These are phyloP conservation scores for Aspergillus homomorphus DNA, from an alignment of 495 filamentous ascomycete genomes.

Conservation along the genomic window DNA sequence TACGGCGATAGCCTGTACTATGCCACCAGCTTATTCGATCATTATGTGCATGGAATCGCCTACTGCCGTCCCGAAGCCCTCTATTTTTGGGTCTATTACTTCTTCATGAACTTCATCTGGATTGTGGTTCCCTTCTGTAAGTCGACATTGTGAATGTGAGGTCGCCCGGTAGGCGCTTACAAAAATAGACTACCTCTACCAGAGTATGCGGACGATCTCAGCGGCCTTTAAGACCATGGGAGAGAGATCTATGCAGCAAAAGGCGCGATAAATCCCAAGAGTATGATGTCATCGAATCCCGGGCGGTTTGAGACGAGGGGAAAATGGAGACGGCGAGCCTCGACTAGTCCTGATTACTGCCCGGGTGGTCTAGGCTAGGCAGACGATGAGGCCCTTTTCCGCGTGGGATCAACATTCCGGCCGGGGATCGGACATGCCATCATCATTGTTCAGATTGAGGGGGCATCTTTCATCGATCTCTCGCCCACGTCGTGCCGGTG, in stretches of 20 bases:
- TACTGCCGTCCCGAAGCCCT: conserved; percentile 74
- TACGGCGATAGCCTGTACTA: conserved; percentile 88
- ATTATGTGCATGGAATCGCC: conserved; percentile 50
- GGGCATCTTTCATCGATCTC: not conserved
- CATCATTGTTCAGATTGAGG: not conserved
- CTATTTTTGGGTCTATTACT: conserved; percentile 89
- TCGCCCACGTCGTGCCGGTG: not conserved
- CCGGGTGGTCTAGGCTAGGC: not conserved
- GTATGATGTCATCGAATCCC: not conserved
- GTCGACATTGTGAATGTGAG: conserved; percentile 21
- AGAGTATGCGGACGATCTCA: conserved; percentile 48
- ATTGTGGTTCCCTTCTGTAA: conserved; percentile 66
- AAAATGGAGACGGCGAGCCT: not conserved
- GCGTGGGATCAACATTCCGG: conserved; percentile 4
- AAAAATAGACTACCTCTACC: conserved; percentile 48
- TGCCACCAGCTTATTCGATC: conserved; percentile 70
- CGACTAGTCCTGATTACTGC: not conserved
- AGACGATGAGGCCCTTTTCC: not conserved
- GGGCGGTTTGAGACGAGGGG: conserved; percentile 2
- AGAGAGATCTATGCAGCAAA: conserved; percentile 32
- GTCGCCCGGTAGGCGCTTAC: conserved; percentile 24
- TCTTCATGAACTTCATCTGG: conserved; percentile 85
- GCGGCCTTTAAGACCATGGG: conserved; percentile 44
- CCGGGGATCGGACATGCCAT: not conserved
- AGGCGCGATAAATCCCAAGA: conserved; percentile 27